Evolutionary conservation across 75 land plant genomes (phyloP).

Genomic region (Selaginella tamariscina): DNA sequence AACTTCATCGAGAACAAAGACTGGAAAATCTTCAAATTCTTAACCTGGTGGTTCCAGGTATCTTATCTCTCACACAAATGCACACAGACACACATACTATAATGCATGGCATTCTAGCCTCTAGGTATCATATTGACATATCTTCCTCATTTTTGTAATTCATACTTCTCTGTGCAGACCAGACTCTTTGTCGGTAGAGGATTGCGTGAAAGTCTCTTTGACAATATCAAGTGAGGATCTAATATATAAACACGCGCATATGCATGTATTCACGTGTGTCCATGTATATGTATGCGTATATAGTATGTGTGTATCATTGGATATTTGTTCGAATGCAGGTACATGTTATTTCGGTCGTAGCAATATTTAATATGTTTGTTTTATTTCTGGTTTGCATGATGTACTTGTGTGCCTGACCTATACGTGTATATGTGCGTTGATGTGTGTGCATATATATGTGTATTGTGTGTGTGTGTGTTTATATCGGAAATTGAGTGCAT

Average conservation of each 20-base stretch:
- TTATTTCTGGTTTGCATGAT: background rate
- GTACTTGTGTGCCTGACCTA: background rate
- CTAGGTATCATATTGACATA: background rate
- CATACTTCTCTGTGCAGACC: slow-evolving; percentile 20
- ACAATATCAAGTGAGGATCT: slow-evolving; percentile 30
- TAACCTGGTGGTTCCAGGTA: slow-evolving; percentile 77
- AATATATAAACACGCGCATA: background rate
- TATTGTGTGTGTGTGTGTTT: no score
- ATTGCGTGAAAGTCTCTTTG: slow-evolving; percentile 56
- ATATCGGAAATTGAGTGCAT: no score
- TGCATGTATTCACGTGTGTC: background rate
- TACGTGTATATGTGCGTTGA: no score
- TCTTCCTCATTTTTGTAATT: no score
- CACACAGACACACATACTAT: background rate
- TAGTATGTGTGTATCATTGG: background rate
- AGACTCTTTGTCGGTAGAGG: slow-evolving; percentile 68
- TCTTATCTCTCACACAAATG: slow-evolving; percentile 2
- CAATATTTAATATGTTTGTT: background rate
- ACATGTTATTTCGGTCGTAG: background rate
- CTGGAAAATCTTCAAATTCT: slow-evolving; percentile 38
- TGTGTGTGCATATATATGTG: no score
- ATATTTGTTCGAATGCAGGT: background rate
- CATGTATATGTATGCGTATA: background rate
- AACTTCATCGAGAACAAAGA: slow-evolving; percentile 55
- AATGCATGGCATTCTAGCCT: background rate